Evolutionary conservation across 208 protist species (phyloP), one percentile per base, ranked within the genome.

Genomic region (Acanthamoeba sp.): DNA sequence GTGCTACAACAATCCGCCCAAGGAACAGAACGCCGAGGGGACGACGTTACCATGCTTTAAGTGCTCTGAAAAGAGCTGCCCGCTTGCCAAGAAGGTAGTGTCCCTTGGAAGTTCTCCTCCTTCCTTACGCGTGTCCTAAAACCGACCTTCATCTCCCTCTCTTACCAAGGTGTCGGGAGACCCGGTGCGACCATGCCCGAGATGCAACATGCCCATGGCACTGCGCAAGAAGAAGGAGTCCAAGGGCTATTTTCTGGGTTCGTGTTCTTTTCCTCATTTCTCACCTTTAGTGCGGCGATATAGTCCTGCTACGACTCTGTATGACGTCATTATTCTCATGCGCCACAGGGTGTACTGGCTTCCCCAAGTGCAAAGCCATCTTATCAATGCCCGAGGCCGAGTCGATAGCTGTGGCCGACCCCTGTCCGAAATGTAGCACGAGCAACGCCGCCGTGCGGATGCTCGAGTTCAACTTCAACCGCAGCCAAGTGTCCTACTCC

Each of bases 311-410:
- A 14, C 29, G n/a, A 76, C 22, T 42, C 16, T n/a, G n/a, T n/a
- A n/a, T n/a, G n/a, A n/a, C n/a, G n/a, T n/a, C n/a, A n/a, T n/a
- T 71, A 71, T 34, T 22, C 40, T 48, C 38, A 10, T 7, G 14
- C 18, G 29, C 71, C 42, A 29, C 9, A 80, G 71, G 71, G 7
- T 88, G 80, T 45, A 88, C 42, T 6, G 52, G 80, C 4, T 88
- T 64, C 24, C 80, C 80, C 80, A 88, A 32, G 27, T 88, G 80
- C 80, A 88, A 88, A 38, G 80, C 80, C n/a, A 62, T 88, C 24
- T 40, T 88, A 9, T 64, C 80, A 18, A 32, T 88, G 40, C 80
- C 80, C 10, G 42, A 55, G 12, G 80, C 80, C 24, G 52, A 55
- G n/a, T 55, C 42, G 6, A 64, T 88, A 12, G 12, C 52, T 14